Evolutionary conservation across 305 asterid genomes (phyloP).

Genomic region (Fraxinus angustifolia): DNA sequence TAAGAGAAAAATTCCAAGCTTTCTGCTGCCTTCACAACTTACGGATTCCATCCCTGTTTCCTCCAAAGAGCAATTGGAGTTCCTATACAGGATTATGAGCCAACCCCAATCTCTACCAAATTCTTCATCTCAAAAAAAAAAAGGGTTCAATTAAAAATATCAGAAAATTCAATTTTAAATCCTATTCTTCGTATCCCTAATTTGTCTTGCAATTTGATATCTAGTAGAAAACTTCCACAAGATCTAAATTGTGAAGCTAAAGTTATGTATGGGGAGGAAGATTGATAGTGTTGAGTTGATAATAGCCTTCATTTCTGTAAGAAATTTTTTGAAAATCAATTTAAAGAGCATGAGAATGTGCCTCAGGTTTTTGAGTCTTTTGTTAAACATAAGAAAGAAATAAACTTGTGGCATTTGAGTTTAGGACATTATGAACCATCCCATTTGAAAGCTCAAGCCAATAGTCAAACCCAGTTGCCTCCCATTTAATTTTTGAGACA

Average conservation of each 20-base stretch:
- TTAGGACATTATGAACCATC: neutral
- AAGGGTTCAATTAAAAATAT: neutral
- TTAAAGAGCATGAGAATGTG: neutral
- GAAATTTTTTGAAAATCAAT: neutral
- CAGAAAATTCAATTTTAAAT: neutral
- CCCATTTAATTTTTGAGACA: neutral
- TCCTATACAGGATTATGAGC: neutral
- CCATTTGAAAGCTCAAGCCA: neutral
- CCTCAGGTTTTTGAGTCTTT: neutral
- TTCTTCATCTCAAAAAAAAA: neutral
- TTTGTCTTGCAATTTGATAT: neutral
- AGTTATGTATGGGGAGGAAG: neutral
- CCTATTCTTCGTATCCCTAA: neutral
- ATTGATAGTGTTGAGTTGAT: neutral
- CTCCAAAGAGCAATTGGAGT: neutral
- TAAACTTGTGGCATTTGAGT: neutral
- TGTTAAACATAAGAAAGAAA: neutral
- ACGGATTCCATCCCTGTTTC: neutral
- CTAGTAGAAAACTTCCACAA: neutral
- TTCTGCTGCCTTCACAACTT: neutral
- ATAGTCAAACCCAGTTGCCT: neutral
- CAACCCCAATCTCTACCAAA: neutral
- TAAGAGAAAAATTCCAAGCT: neutral
- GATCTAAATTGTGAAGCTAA: neutral
- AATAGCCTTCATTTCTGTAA: neutral